Evolutionary conservation across 495 filamentous ascomycete genomes (phyloP), one percentile per base, ranked within the genome.

Genomic region (Pseudevernia furfuracea): DNA sequence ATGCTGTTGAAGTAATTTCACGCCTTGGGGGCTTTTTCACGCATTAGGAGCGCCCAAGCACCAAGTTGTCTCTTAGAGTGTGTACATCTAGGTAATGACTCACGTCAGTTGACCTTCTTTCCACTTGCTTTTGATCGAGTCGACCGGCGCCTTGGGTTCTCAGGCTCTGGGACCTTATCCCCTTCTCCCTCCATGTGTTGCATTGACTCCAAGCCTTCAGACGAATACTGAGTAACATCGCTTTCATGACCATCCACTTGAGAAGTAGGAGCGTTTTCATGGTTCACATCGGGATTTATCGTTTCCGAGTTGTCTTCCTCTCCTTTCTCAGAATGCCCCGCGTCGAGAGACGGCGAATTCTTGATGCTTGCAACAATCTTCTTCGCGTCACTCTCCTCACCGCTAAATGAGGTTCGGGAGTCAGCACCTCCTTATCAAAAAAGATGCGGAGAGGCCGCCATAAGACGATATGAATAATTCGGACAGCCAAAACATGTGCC

Each of bases 321-420:
- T 3, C 34, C 30, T 19, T 58, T 55, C 38, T 65, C 53, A 25
- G 48, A 17, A 19, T 44, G 15, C 38, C 30, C 19, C 10, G 21
- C 37, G 12, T 58, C 71, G 7, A 69, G 46, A 10, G 59, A 57
- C 19, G 66, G 66, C 25, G 76, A 68, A n/a, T 72, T 70, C 58
- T 69, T 70, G 28, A 80, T 74, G 34, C 64, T 74, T 1, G 72
- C 76, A n/a, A 81, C 69, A 2, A 81, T 85, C 73, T 87, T 84
- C 61, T 81, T 86, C 1, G 82, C 84, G 68, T 91, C 88, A 63
- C 86, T 85, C 66, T 91, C 88, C 68, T 86, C 82, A 3, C 93
- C 61, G 28, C 52, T 55, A 34, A 21, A 21, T 5, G 17, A 36
- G 17, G 17, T 34, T 28, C 34, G 52, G 30, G 7, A 21, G 52